Evolutionary conservation across 1,284 basidiomycete genomes (phyloP).

Genomic region (Austroboletus novae-zelandiae): DNA sequence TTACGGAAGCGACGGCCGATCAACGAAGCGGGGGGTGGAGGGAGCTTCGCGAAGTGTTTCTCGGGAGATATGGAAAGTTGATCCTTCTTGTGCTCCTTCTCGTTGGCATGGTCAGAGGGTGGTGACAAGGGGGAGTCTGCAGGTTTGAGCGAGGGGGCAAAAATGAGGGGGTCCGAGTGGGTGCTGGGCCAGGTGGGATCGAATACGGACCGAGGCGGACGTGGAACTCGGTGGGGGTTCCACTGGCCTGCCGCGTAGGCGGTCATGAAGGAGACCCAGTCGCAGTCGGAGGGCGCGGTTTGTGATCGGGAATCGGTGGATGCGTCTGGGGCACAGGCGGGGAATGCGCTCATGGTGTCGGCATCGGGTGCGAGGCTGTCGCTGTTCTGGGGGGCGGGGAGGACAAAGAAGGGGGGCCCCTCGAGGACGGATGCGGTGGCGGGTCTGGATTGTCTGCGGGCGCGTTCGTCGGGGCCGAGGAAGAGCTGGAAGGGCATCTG

Average conservation of each 20-base stretch:
- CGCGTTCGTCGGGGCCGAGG: conserved; percentile 18
- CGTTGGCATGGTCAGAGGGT: conserved; percentile 11
- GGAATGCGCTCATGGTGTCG: conserved; percentile 18
- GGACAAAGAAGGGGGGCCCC: conserved; percentile 25
- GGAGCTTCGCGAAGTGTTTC: conserved; percentile 29
- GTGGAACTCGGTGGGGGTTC: conserved; percentile 76
- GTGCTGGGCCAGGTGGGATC: conserved; percentile 19
- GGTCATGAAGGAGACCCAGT: conserved; percentile 75
- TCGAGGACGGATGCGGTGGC: conserved; percentile 51
- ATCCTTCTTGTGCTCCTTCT: conserved; percentile 23
- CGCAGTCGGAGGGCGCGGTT: conserved; percentile 43
- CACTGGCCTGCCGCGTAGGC: conserved; percentile 78
- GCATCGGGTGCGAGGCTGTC: conserved; percentile 7
- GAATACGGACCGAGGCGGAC: conserved; percentile 49
- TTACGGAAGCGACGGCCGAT: conserved; percentile 48
- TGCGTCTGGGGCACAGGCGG: not conserved
- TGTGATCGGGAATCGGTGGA: conserved; percentile 19
- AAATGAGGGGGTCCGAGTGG: conserved; percentile 5
- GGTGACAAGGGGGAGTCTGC: conserved; percentile 10
- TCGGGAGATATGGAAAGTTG: conserved; percentile 28
- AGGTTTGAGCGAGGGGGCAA: conserved; percentile 9
- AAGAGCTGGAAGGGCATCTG: conserved; percentile 35
- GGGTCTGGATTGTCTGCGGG: conserved; percentile 40
- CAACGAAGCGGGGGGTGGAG: conserved; percentile 24
- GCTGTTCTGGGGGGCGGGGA: conserved; percentile 17